Conservation (phyloP, 306 rosid genomes). For the Gastrolobium bilobum region DNA sequence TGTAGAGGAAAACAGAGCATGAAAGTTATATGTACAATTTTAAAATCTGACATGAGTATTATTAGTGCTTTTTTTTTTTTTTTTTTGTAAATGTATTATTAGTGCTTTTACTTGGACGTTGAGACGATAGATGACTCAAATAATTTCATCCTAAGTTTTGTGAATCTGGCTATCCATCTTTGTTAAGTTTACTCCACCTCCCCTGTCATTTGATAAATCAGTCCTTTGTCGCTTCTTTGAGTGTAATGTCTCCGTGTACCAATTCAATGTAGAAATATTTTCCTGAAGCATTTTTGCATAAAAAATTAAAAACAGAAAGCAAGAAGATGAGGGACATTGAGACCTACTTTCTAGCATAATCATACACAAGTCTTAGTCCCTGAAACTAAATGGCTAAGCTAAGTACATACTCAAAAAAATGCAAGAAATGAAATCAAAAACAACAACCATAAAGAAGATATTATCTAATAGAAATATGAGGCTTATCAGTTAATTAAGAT, state of each 20-base stretch:
- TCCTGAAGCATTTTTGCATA: conserved; percentile 60
- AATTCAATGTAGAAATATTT: conserved; percentile 75
- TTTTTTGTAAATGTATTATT: too few relatives aligned
- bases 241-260: conserved; percentile 70
- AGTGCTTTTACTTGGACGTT: conserved; percentile 35
- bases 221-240: conserved; percentile 80
- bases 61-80: conserved; percentile 13
- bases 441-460: background rate
- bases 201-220: conserved; percentile 72
- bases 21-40: conserved; percentile 11
- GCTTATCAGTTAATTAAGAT: background rate
- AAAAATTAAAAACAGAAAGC: conserved; percentile 13
- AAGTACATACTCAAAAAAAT: conserved; percentile 27
- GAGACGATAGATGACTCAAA: conserved; percentile 24
- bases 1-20: conserved; percentile 23
- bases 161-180: conserved; percentile 72
- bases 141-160: conserved; percentile 50
- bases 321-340: background rate
- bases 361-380: background rate
- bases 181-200: conserved; percentile 65
- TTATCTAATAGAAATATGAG: background rate
- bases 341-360: conserved; percentile 16
- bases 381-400: conserved; percentile 12
- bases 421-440: background rate
- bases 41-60: background rate